phyloP scores from a whole-genome alignment of 2,329 filamentous ascomycete species.

The Aureobasidium sp. region DNA sequence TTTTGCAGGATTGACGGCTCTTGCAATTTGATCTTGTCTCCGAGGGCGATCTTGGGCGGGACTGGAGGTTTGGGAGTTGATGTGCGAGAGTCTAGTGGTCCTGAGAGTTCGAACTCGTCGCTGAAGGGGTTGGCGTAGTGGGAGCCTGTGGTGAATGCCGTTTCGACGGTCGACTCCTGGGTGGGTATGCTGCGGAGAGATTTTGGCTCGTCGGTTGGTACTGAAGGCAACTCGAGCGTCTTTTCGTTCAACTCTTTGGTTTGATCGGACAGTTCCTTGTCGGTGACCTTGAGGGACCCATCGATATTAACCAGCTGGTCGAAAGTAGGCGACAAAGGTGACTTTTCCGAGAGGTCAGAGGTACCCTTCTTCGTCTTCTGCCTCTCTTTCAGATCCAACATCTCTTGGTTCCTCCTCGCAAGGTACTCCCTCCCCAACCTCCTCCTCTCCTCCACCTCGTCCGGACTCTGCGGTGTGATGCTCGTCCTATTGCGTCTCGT shows the following conservation, averaged over 20 bases:
- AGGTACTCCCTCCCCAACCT: constrained; percentile 32
- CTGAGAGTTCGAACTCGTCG: constrained; percentile 34
- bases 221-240: constrained; percentile 6
- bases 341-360: constrained; percentile 11
- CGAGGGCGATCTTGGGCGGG: constrained; percentile 37
- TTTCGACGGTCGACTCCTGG: background rate
- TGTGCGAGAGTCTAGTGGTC: constrained; percentile 24
- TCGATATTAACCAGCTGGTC: constrained; percentile 36
- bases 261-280: background rate
- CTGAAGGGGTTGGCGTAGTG: constrained; percentile 40
- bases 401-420: constrained; percentile 29
- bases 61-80: constrained; percentile 37
- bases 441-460: constrained; percentile 28
- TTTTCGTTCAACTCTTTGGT: constrained; percentile 4
- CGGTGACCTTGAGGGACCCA: constrained; percentile 29
- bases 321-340: constrained; percentile 26
- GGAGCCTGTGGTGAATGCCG: constrained; percentile 36
- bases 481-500: constrained; percentile 9
- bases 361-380: constrained; percentile 19
- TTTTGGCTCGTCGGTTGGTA: constrained; percentile 19
- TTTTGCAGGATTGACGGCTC: background rate
- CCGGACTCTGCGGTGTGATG: background rate
- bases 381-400: constrained; percentile 28
- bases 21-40: constrained; percentile 18
- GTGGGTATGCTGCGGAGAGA: background rate